Evolutionary conservation across 2,329 filamentous ascomycete species (phyloP), one percentile per base, ranked within the genome.

Genomic region (Pleurostoma richardsiae): DNA sequence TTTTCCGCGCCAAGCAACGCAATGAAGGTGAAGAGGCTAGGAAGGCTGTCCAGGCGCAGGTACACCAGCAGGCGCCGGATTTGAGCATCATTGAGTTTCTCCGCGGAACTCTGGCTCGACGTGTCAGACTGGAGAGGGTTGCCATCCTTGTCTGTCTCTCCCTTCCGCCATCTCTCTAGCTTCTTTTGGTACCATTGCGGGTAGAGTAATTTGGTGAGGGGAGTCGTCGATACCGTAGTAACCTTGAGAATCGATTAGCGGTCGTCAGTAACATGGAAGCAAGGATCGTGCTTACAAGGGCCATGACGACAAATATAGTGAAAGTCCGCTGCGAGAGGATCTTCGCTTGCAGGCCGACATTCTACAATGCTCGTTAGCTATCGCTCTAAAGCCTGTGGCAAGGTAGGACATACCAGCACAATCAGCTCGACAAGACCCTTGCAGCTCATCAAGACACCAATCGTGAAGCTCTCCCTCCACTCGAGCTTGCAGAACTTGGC

Each of bases 251-350:
- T 7, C 30, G 11, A 41, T 41, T 10, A 31, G 41, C 7, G 4
- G 11, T 4, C 4, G 5, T 19, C n/a, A 6, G 27, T 7, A n/a
- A 7, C 10, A 19, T 31, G 30, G 27, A 31, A 4, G 31, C 3
- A 5, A 39, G 6, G 30, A 11, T 26, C n/a, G n/a, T 29, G 28
- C 41, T 45, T 44, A 52, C 60, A 3, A 95, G 72, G 6, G 90
- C 90, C 90, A 96, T 96, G 59, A 96, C 87, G 27, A 96, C 90
- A 56, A 96, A 95, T 46, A 96, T 95, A 44, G 90, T 95, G 58
- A 96, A 96, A 0, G 90, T 95, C 11, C 87, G 75, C 0, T 76
- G 77, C 49, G 86, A 91, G 19, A 96, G 73, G 50, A 95, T 95
- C 33, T 81, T 82, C 26, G 90, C 90, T 69, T 92, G 84, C 3